phyloP scores from a whole-genome alignment of 306 rosid genomes.

The Echinosophora koreensis region DNA sequence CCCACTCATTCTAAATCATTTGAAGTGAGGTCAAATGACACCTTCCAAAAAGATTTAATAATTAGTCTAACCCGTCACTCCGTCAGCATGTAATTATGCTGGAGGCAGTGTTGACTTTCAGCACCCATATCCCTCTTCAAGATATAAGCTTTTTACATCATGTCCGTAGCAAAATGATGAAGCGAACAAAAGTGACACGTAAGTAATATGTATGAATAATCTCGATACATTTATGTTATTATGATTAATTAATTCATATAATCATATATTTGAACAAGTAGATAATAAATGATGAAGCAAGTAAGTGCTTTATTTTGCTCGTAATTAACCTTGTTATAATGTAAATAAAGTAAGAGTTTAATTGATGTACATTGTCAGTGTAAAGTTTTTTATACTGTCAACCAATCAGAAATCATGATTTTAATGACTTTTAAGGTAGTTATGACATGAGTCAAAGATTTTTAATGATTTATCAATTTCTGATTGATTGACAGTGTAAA shows the following conservation, averaged over 20 bases:
- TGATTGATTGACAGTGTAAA: too few species aligned
- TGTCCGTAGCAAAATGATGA: neutral
- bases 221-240: neutral
- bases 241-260: neutral
- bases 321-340: neutral
- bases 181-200: neutral
- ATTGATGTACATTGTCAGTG: too few species aligned
- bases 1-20: neutral
- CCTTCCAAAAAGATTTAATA: too few species aligned
- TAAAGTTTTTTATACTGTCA: too few species aligned
- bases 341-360: neutral
- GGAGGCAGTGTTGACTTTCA: conserved; percentile 5
- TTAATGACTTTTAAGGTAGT: too few species aligned
- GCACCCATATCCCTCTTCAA: conserved; percentile 12
- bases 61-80: too few species aligned
- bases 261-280: neutral
- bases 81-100: conserved; percentile 38
- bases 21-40: neutral
- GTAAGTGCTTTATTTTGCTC: neutral
- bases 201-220: neutral
- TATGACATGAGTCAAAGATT: too few species aligned
- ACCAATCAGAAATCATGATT: too few species aligned
- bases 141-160: neutral
- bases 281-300: neutral
- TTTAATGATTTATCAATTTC: too few species aligned